A percentile compares a stretch with the other conserved stretches of the same genome.
Evolutionary conservation across 2,329 filamentous ascomycete genomes (phyloP).

Genomic region (Thielaviopsis ethacetica): DNA sequence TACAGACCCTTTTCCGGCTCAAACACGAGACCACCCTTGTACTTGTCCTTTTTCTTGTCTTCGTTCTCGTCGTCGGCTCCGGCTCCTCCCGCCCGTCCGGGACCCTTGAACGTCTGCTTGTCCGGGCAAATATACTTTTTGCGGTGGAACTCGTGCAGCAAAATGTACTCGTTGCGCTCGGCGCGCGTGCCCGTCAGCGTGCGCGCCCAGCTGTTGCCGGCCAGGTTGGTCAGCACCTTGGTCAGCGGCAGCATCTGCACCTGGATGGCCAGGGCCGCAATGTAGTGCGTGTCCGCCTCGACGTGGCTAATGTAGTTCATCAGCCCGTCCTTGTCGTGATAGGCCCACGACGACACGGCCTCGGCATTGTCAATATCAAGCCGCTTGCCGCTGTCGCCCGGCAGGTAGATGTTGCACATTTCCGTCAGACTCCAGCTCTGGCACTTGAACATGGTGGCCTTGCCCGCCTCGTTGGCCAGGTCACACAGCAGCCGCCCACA

Average conservation of each 20-base stretch:
- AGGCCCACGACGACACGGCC: conserved; percentile 74
- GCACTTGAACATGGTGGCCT: conserved; percentile 92
- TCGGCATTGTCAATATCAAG: conserved; percentile 79
- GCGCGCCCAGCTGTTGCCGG: conserved; percentile 94
- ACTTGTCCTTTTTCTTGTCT: conserved; percentile 94
- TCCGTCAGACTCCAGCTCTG: conserved; percentile 97
- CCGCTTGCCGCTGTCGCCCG: conserved; percentile 47
- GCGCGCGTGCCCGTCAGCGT: conserved; percentile 90
- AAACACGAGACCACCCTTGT: conserved; percentile 95
- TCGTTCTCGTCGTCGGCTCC: conserved; percentile 5
- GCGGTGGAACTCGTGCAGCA: conserved; percentile 88
- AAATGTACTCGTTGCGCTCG: conserved; percentile 97
- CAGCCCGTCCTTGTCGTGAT: conserved; percentile 58
- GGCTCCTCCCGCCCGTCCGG: not conserved
- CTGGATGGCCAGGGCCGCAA: conserved; percentile 74
- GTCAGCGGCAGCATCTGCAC: conserved; percentile 87
- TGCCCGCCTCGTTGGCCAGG: conserved; percentile 88
- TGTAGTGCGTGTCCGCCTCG: conserved; percentile 90
- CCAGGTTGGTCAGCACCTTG: conserved; percentile 88
- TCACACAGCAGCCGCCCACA: conserved; percentile 84
- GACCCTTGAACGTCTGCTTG: conserved; percentile 64
- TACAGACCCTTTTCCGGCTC: conserved; percentile 96
- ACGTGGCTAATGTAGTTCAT: conserved; percentile 90
- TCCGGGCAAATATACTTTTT: conserved; percentile 98
- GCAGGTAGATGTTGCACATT: conserved; percentile 86